Base-by-base conservation (phyloP, 306 rosid genomes). In the Corylus americana region DNA sequence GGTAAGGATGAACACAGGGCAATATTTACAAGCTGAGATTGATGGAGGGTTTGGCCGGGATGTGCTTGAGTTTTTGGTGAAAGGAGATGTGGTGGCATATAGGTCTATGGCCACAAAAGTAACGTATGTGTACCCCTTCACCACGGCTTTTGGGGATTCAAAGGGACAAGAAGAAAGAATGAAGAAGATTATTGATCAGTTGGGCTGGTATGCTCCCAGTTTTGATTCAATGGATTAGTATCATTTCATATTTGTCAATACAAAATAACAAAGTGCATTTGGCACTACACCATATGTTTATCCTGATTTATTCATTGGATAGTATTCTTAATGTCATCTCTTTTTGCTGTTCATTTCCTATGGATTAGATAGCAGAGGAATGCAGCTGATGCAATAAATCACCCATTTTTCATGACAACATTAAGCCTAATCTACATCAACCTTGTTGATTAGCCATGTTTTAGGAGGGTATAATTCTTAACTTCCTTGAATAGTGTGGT, bases 171-270 rank as follows among this genome's bases (percentile, higher is more conserved):
- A 95, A 84, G 94, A 83, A 73, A 84, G 91, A 53, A 84, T 95
- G 77, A 90, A 91, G 82, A 92, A 83, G 82, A 93, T 96, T 47
- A 82, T 85, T 39, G 91, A 89, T 70, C 80, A 83, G 48, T 83
- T 95, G 85, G 96, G 97, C 49, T 93, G 98, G 98, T 91, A 83
- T 86, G 93, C 97, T 83, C 99, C 98, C 51, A 89, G 90, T 87
- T 95, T 93, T 83, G 97, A 93, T 75, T 84, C 91, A 87, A 90
- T 88, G 93, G 92, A 89, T 73, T 84, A 80, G 81, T 69, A 25
- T 67, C 70, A 20, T 55, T 74, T 22, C 5, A 1, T 54, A 0
- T 20, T 20, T 59, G 42, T 73, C 64, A 31, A 39, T 63, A 50
- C 49, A 66, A 54, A 64, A 39, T 54, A 54, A 75, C 73, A 50